Evolutionary conservation across 2,329 filamentous ascomycete genomes (phyloP).

Genomic region (Pezicula radicicola): DNA sequence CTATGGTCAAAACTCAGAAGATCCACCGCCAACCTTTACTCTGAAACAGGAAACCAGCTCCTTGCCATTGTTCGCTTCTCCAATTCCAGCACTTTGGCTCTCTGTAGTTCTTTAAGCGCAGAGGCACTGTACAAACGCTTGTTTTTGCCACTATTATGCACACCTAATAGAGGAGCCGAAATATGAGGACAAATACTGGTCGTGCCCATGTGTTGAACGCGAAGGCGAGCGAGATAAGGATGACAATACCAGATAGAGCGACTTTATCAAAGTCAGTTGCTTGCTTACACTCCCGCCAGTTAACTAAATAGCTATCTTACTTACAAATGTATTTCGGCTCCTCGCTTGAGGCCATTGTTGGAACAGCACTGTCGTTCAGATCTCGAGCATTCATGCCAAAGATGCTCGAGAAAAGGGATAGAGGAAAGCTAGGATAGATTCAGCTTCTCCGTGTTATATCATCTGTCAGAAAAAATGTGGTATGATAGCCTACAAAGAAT

Average conservation of each 20-base stretch:
- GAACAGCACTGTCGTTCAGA: background rate
- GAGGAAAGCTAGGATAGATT: background rate
- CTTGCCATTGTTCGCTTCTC: background rate
- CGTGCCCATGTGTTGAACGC: background rate
- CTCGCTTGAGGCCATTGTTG: background rate
- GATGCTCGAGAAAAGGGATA: background rate
- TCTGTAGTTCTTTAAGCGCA: background rate
- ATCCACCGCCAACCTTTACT: slow-evolving; percentile 32
- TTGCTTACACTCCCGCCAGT: background rate
- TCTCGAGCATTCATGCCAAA: background rate
- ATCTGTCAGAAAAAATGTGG: background rate
- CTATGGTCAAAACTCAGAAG: slow-evolving; percentile 32
- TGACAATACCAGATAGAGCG: background rate
- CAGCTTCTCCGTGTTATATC: too few species aligned
- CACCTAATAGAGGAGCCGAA: background rate
- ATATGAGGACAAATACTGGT: background rate
- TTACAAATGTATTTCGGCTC: background rate
- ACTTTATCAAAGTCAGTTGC: background rate
- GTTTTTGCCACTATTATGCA: background rate
- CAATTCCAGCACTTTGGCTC: background rate
- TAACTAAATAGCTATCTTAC: background rate
- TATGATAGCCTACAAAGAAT: background rate
- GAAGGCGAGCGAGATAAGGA: background rate
- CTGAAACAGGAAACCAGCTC: slow-evolving; percentile 28
- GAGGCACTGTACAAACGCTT: background rate